These are phyloP conservation scores for Rhizopus sp. DNA, from an alignment of 371 early-diverging fungal genomes.

Conservation along the genomic window DNA sequence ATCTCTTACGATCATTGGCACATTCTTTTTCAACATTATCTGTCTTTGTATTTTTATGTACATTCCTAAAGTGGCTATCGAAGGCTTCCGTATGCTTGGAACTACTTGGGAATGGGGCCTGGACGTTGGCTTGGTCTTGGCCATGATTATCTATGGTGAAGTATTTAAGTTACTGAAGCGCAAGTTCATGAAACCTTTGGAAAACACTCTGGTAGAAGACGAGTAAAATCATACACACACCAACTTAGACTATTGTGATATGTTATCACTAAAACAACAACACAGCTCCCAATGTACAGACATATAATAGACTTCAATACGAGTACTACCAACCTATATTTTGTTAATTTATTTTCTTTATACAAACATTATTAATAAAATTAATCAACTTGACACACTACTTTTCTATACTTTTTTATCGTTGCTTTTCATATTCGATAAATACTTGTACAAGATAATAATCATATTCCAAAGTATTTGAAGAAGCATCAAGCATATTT, in stretches of 20 bases:
- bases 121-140: slow-evolving; percentile 48
- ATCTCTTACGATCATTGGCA: slow-evolving; percentile 54
- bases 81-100: slow-evolving; percentile 63
- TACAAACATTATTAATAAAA: too few species aligned
- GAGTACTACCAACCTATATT: too few species aligned
- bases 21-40: slow-evolving; percentile 50
- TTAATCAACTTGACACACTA: too few species aligned
- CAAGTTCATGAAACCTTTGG: slow-evolving; percentile 33
- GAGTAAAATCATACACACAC: not conserved
- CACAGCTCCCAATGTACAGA: too few species aligned
- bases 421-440: not conserved
- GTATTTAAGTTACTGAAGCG: slow-evolving; percentile 43
- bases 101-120: slow-evolving; percentile 82
- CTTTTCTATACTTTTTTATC: too few species aligned
- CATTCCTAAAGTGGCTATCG: slow-evolving; percentile 64
- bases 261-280: not conserved
- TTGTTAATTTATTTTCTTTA: too few species aligned
- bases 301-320: too few species aligned
- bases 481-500: slow-evolving; percentile 13
- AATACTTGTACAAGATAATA: slow-evolving; percentile 8
- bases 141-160: slow-evolving; percentile 60
- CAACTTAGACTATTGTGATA: not conserved
- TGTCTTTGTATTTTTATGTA: slow-evolving; percentile 64
- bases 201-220: slow-evolving; percentile 8
- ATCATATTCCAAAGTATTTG: not conserved